A percentile compares a stretch with the other conserved stretches of the same genome.
phyloP scores from a whole-genome alignment of 176 grass and related monocot species.

The Aegilops longissima region DNA sequence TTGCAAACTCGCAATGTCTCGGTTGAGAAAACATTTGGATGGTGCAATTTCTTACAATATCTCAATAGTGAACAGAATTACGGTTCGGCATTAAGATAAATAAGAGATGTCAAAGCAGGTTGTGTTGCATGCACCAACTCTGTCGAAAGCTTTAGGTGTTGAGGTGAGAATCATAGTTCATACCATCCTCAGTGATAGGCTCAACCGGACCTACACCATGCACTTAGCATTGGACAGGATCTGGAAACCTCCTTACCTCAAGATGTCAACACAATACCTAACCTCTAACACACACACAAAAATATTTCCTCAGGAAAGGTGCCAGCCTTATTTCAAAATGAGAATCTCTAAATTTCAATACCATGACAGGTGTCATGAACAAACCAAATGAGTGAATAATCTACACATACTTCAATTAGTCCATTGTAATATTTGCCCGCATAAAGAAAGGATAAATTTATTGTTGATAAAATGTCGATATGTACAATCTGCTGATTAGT shows the following conservation, averaged over 20 bases:
- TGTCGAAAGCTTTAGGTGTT: not conserved
- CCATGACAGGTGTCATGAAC: slow-evolving; percentile 14
- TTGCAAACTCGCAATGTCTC: not conserved
- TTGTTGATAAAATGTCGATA: not conserved
- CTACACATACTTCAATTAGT: not conserved
- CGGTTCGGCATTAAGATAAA: not conserved
- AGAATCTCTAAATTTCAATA: slow-evolving; percentile 11
- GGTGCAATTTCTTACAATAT: not conserved
- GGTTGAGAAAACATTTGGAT: not conserved
- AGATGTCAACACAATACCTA: not conserved
- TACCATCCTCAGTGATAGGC: not conserved
- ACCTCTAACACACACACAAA: not conserved
- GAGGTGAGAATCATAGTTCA: not conserved
- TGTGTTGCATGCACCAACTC: not conserved
- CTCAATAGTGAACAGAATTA: not conserved
- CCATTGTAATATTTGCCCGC: not conserved
- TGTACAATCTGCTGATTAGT: not conserved
- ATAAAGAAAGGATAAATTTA: not conserved
- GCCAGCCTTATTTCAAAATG: not conserved
- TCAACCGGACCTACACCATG: slow-evolving; percentile 1
- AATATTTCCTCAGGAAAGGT: not conserved
- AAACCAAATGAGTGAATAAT: not conserved
- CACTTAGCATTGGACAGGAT: not conserved
- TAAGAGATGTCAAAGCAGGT: not conserved
- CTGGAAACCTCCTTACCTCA: not conserved